Conservation (phyloP, 768 basidiomycete genomes). For the Gloeostereum incarnatum region DNA sequence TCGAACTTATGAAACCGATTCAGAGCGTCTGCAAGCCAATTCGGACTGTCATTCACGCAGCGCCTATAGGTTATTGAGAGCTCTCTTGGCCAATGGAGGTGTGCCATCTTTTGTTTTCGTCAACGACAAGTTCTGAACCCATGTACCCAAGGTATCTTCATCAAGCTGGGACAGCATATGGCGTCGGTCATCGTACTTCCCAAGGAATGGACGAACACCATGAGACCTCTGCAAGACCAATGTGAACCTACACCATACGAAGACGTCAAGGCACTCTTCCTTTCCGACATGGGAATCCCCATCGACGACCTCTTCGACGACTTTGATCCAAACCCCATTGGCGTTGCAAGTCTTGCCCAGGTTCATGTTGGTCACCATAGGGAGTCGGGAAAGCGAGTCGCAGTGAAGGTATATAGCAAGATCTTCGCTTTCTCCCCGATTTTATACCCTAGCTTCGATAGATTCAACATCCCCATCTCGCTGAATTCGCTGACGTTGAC, state of each 20-base stretch:
- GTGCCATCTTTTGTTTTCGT: slow-evolving; percentile 10
- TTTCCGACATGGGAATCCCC: slow-evolving; percentile 65
- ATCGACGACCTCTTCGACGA: slow-evolving; percentile 74
- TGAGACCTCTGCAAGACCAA: slow-evolving; percentile 64
- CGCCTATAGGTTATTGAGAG: slow-evolving; percentile 67
- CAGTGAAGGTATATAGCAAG: slow-evolving; percentile 59
- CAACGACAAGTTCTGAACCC: slow-evolving; percentile 1
- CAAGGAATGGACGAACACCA: slow-evolving; percentile 36
- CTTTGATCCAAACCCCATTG: slow-evolving; percentile 83
- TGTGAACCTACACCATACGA: slow-evolving; percentile 85
- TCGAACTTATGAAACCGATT: slow-evolving; percentile 37
- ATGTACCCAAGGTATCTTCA: slow-evolving; percentile 54
- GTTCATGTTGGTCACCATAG: slow-evolving; percentile 80
- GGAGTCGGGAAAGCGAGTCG: slow-evolving; percentile 65
- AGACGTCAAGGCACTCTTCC: slow-evolving; percentile 67
- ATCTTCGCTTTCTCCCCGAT: background rate
- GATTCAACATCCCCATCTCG: slow-evolving; percentile 89
- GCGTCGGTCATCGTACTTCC: slow-evolving; percentile 30
- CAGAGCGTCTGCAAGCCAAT: slow-evolving; percentile 42
- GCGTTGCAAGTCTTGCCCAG: slow-evolving; percentile 93
- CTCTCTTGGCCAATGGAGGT: slow-evolving; percentile 88
- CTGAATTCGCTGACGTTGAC: slow-evolving; percentile 88
- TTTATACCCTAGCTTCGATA: slow-evolving; percentile 15
- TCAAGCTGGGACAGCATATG: slow-evolving; percentile 75
- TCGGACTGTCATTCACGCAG: slow-evolving; percentile 81